A percentile compares a stretch with the other conserved stretches of the same genome.
Conservation (phyloP, 2,329 filamentous ascomycete genomes). For the Fusarium irregulare region DNA sequence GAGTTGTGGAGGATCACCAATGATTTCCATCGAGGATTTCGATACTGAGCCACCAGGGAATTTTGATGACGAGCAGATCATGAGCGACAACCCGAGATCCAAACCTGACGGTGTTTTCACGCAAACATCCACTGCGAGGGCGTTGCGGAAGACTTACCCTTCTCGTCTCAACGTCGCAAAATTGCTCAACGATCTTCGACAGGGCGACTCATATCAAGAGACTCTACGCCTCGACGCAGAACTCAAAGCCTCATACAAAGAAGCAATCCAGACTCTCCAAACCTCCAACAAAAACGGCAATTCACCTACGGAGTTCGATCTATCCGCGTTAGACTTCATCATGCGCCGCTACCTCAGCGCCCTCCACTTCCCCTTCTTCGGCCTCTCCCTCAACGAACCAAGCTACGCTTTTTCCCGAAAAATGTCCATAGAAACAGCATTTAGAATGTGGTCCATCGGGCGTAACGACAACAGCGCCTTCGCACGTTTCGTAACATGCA, state of each 20-base stretch:
- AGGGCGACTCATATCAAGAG: slow-evolving; percentile 56
- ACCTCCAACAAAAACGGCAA: slow-evolving; percentile 28
- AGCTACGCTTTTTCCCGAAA: slow-evolving; percentile 64
- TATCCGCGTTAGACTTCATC: slow-evolving; percentile 61
- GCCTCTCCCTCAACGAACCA: slow-evolving; percentile 53
- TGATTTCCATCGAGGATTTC: slow-evolving; percentile 59
- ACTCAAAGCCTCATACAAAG: slow-evolving; percentile 57
- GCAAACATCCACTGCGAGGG: slow-evolving; percentile 54
- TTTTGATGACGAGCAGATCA: slow-evolving; percentile 62
- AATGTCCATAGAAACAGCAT: slow-evolving; percentile 58
- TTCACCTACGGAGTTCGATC: slow-evolving; percentile 53
- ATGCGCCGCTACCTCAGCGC: slow-evolving; percentile 66
- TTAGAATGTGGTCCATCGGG: slow-evolving; percentile 59
- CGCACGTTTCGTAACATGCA: slow-evolving; percentile 52
- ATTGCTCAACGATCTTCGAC: slow-evolving; percentile 57
- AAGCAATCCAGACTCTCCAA: slow-evolving; percentile 51
- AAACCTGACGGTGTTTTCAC: slow-evolving; percentile 54
- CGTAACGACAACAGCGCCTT: slow-evolving; percentile 50
- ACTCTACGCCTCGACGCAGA: slow-evolving; percentile 58
- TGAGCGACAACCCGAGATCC: slow-evolving; percentile 45
- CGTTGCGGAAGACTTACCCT: slow-evolving; percentile 57
- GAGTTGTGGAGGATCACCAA: slow-evolving; percentile 58
- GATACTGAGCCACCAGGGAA: slow-evolving; percentile 62
- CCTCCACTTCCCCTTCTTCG: slow-evolving; percentile 66
- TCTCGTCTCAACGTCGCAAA: slow-evolving; percentile 56